A percentile compares a stretch with the other conserved stretches of the same genome.
Evolutionary conservation across 306 rosid species (phyloP).

Genomic region (Cyclanthera cordifolia): DNA sequence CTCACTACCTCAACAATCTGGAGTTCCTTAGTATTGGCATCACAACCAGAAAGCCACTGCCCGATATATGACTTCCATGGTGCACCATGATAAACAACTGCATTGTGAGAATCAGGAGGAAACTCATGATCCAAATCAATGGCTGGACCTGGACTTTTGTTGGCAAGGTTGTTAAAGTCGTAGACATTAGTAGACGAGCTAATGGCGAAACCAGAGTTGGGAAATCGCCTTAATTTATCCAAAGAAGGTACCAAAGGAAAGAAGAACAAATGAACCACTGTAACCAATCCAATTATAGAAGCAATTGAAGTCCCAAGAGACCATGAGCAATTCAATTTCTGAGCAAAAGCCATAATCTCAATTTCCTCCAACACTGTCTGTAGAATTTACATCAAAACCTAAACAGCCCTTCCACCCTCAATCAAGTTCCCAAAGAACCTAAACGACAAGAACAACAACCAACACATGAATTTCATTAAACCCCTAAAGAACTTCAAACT

Average conservation of each 20-base stretch:
- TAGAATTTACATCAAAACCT: not conserved
- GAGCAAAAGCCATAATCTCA: slow-evolving; percentile 44
- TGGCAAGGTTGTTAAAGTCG: slow-evolving; percentile 9
- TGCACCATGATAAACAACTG: slow-evolving; percentile 58
- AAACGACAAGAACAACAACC: not conserved
- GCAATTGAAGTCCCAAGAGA: slow-evolving; percentile 49
- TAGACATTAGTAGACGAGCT: slow-evolving; percentile 29
- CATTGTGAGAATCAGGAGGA: slow-evolving; percentile 52
- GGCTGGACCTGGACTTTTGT: slow-evolving; percentile 20
- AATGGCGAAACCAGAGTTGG: slow-evolving; percentile 33
- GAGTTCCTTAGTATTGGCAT: slow-evolving; percentile 41
- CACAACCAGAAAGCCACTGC: slow-evolving; percentile 81
- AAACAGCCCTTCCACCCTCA: not conserved
- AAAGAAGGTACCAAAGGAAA: slow-evolving; percentile 69
- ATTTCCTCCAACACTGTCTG: not conserved
- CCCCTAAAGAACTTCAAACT: not conserved
- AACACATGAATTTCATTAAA: not conserved
- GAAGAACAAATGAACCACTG: slow-evolving; percentile 61
- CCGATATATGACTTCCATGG: slow-evolving; percentile 94
- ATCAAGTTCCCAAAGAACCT: not conserved
- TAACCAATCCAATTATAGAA: slow-evolving; percentile 49
- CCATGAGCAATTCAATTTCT: slow-evolving; percentile 63
- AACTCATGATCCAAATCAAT: slow-evolving; percentile 39
- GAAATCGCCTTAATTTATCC: slow-evolving; percentile 46
- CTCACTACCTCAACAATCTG: slow-evolving; percentile 61